These are phyloP conservation scores for Euphrasia arctica DNA, from an alignment of 305 asterid genomes.

Conservation along the genomic window DNA sequence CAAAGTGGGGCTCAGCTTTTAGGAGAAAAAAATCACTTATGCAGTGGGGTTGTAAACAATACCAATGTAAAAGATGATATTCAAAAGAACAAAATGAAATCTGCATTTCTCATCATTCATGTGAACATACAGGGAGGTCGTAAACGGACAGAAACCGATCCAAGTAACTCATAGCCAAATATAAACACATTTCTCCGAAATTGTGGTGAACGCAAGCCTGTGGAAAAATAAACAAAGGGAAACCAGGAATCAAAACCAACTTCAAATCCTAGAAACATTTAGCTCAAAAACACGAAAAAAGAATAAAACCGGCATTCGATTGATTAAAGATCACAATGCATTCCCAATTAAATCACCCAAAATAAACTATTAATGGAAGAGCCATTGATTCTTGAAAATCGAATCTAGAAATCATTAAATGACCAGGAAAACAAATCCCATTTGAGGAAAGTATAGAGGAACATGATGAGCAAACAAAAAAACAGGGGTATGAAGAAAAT, in stretches of 20 bases:
- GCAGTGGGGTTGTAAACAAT: background rate
- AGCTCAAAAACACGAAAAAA: no score
- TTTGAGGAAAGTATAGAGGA: no score
- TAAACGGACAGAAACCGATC: conserved; percentile 65
- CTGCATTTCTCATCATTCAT: background rate
- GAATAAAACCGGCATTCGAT: background rate
- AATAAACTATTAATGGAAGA: conserved; percentile 19
- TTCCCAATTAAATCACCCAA: background rate
- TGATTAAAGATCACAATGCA: background rate
- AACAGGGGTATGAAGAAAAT: no score
- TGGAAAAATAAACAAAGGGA: background rate
- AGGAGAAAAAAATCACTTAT: background rate
- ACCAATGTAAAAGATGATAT: background rate
- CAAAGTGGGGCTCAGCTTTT: background rate
- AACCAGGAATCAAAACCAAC: conserved; percentile 4
- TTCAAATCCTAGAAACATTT: background rate
- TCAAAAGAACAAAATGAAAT: background rate
- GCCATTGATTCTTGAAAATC: no score
- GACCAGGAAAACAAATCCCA: no score
- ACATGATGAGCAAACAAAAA: no score
- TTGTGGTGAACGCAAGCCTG: conserved; percentile 68
- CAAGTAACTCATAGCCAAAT: conserved; percentile 55
- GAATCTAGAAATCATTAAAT: no score
- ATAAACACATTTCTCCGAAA: conserved; percentile 56
- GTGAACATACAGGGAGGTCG: conserved; percentile 51